Conservation (phyloP, 1,139 yeast species). For the Wickerhamomyces sp. region DNA sequence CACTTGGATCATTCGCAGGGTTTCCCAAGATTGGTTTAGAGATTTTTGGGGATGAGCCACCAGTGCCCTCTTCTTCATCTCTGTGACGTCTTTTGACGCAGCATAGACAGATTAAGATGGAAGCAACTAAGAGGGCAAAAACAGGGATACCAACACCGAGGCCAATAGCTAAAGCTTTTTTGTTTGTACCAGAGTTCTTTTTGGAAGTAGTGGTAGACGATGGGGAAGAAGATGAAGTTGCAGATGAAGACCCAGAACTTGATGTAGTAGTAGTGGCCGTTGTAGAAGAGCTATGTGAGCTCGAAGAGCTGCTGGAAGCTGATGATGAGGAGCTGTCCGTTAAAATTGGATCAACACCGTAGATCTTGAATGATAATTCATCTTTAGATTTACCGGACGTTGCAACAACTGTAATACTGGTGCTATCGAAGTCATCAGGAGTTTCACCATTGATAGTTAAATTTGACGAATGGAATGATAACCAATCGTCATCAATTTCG, state of each 20-base stretch:
- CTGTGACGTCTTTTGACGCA: conserved; percentile 46
- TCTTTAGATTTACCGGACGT: conserved; percentile 35
- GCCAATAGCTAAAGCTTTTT: conserved; percentile 68
- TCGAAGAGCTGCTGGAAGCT: conserved; percentile 13
- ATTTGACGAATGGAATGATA: conserved; percentile 54
- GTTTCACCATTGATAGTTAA: conserved; percentile 64
- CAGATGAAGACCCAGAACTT: conserved; percentile 14
- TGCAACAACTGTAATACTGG: conserved; percentile 53
- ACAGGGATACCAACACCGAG: conserved; percentile 84
- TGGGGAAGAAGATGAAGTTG: conserved; percentile 23
- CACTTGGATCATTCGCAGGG: conserved; percentile 40
- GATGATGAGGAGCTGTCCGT: conserved; percentile 16
- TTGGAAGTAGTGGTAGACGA: conserved; percentile 27
- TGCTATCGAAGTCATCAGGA: conserved; percentile 52
- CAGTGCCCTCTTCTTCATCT: conserved; percentile 27
- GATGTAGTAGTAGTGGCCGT: conserved; percentile 17
- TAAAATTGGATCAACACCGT: conserved; percentile 44
- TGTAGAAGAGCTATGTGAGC: conserved; percentile 13
- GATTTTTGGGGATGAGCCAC: conserved; percentile 29
- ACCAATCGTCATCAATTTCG: conserved; percentile 51
- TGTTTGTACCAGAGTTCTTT: conserved; percentile 22
- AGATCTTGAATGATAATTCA: conserved; percentile 46
- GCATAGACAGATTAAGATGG: conserved; percentile 52
- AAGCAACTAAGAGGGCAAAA: conserved; percentile 42
- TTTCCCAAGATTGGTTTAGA: conserved; percentile 35